Evolutionary conservation across 352 stramenopile genomes (phyloP).

Genomic region (Pythium coloratum): DNA sequence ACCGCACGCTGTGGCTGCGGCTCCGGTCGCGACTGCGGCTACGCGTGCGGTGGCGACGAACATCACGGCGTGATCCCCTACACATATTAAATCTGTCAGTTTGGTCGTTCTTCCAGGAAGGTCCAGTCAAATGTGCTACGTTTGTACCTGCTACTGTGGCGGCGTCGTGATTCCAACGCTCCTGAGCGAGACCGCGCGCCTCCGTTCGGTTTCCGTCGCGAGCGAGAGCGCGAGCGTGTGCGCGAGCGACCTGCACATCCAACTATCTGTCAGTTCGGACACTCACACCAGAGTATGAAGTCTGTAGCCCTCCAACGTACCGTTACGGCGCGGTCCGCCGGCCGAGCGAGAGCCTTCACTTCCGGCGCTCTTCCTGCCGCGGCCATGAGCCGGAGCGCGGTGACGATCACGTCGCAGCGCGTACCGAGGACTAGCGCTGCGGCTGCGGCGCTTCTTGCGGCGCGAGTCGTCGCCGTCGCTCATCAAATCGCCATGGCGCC

Average conservation of each 20-base stretch:
- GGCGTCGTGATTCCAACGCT: slow-evolving; percentile 9
- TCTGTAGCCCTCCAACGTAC: slow-evolving; percentile 5
- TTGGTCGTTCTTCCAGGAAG: neutral
- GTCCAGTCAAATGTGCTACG: neutral
- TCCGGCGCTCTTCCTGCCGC: slow-evolving; percentile 8
- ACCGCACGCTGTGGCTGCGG: slow-evolving; percentile 21
- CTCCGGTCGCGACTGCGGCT: neutral
- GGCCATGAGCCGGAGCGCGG: slow-evolving; percentile 7
- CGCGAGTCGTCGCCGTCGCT: slow-evolving; percentile 24
- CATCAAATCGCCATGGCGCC: slow-evolving; percentile 7
- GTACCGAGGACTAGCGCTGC: slow-evolving; percentile 25
- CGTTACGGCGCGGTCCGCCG: slow-evolving; percentile 6
- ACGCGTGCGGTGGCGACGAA: neutral
- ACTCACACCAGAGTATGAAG: neutral
- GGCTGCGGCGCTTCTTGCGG: slow-evolving; percentile 32
- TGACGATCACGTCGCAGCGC: slow-evolving; percentile 9
- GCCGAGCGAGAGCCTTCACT: slow-evolving; percentile 2
- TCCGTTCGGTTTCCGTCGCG: slow-evolving; percentile 14
- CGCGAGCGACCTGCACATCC: slow-evolving; percentile 7
- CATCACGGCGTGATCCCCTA: slow-evolving; percentile 9
- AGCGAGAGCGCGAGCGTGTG: slow-evolving; percentile 18
- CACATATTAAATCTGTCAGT: neutral
- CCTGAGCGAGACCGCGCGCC: slow-evolving; percentile 1
- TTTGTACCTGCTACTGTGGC: slow-evolving; percentile 12
- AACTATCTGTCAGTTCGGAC: neutral